Evolutionary conservation across 805 yeast species (phyloP).

Genomic region (Kluyveromyces aestuarii): DNA sequence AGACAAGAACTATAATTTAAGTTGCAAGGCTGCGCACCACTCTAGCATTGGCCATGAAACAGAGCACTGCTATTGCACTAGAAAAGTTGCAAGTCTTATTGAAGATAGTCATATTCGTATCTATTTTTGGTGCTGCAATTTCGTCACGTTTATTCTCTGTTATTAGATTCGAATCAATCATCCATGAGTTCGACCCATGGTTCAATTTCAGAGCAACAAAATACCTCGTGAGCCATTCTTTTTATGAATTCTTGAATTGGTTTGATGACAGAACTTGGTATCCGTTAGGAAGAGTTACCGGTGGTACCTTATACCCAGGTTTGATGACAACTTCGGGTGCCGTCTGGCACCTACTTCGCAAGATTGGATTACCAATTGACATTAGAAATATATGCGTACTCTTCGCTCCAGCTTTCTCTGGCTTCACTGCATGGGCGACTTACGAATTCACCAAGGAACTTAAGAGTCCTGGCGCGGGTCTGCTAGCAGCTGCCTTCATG

Average conservation of each 20-base stretch:
- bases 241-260: slow-evolving; percentile 92
- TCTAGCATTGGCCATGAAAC: background rate
- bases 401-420: slow-evolving; percentile 94
- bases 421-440: slow-evolving; percentile 83
- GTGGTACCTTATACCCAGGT: slow-evolving; percentile 97
- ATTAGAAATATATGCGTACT: slow-evolving; percentile 93
- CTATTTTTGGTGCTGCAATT: slow-evolving; percentile 85
- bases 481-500: slow-evolving; percentile 87
- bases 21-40: background rate
- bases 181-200: slow-evolving; percentile 98
- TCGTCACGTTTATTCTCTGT: slow-evolving; percentile 93
- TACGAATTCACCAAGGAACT: slow-evolving; percentile 82
- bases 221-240: slow-evolving; percentile 74
- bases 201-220: slow-evolving; percentile 95
- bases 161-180: slow-evolving; percentile 88
- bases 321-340: slow-evolving; percentile 95
- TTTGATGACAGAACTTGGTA: slow-evolving; percentile 99
- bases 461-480: slow-evolving; percentile 83
- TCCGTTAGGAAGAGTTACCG: slow-evolving; percentile 97
- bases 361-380: slow-evolving; percentile 73
- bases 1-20: background rate
- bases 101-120: slow-evolving; percentile 56
- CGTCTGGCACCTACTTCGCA: slow-evolving; percentile 64
- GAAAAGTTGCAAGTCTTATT: slow-evolving; percentile 28
- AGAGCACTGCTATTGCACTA: slow-evolving; percentile 2